A percentile compares a stretch with the other conserved stretches of the same genome.
phyloP scores from a whole-genome alignment of 1,139 yeast species.

The Diutina ranongensis region DNA sequence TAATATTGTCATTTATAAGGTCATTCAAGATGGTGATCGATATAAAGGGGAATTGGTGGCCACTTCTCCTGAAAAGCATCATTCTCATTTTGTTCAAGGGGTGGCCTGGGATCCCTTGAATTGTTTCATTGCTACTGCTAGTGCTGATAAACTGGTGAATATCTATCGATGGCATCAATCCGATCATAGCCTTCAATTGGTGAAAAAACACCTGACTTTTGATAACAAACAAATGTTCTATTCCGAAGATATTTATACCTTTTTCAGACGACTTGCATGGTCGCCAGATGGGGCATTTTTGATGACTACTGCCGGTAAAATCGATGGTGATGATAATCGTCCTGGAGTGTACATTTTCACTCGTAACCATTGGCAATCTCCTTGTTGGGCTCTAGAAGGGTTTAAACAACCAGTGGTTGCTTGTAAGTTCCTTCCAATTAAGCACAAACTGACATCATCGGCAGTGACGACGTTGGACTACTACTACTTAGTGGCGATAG shows the following conservation, averaged over 20 bases:
- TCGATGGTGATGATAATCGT: not conserved
- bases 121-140: conserved; percentile 71
- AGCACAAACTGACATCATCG: conserved; percentile 28
- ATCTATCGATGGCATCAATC: conserved; percentile 27
- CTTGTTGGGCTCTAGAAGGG: conserved; percentile 71
- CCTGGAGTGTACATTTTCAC: conserved; percentile 3
- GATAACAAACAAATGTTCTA: conserved; percentile 37
- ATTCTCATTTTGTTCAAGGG: conserved; percentile 87
- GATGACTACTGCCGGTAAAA: conserved; percentile 42
- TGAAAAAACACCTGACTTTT: not conserved
- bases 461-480: conserved; percentile 47
- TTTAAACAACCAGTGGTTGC: conserved; percentile 78
- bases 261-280: conserved; percentile 73
- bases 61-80: conserved; percentile 46
- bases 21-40: conserved; percentile 12
- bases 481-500: conserved; percentile 81
- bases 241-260: conserved; percentile 79
- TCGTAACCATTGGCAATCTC: conserved; percentile 26
- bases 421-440: conserved; percentile 60
- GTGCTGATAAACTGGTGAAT: conserved; percentile 78
- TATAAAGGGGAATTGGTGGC: conserved; percentile 42
- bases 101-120: conserved; percentile 89
- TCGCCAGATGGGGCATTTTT: conserved; percentile 84
- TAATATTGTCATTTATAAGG: conserved; percentile 53
- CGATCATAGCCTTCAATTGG: not conserved